A percentile compares a stretch with the other conserved stretches of the same genome.
Evolutionary conservation across 2,329 filamentous ascomycete genomes (phyloP).

Genomic region (Ramularia collo-cygni): DNA sequence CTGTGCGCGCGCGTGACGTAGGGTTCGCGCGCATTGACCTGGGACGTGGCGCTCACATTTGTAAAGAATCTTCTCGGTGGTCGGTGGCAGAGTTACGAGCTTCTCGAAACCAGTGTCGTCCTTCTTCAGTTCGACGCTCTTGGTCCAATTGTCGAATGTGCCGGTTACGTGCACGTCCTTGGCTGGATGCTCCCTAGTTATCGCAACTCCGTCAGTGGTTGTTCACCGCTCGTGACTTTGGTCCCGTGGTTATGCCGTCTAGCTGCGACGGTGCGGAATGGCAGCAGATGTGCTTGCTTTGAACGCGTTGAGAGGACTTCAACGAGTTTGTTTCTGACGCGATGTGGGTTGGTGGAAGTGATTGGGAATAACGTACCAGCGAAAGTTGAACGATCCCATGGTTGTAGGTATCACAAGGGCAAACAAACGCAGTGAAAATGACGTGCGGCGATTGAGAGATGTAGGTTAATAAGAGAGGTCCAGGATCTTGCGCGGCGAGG

Average conservation of each 20-base stretch:
- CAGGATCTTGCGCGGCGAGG: not conserved
- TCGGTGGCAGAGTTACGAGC: constrained; percentile 63
- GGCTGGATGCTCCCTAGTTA: constrained; percentile 69
- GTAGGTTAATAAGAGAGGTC: not conserved
- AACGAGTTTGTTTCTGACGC: no score
- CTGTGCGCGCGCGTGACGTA: constrained; percentile 5
- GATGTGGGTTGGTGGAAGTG: constrained; percentile 1
- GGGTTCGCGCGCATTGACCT: not conserved
- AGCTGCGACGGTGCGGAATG: no score
- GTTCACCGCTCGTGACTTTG: constrained; percentile 9
- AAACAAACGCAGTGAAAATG: constrained; percentile 4
- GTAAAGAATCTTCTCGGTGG: constrained; percentile 70
- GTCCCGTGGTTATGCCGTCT: no score
- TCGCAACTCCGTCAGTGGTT: constrained; percentile 13
- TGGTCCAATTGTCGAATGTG: constrained; percentile 90
- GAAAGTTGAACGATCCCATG: constrained; percentile 65
- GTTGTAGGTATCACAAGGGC: constrained; percentile 16
- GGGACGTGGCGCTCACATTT: constrained; percentile 46
- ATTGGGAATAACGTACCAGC: constrained; percentile 51
- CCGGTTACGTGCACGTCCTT: constrained; percentile 90
- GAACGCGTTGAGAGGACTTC: no score
- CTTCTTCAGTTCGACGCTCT: constrained; percentile 76
- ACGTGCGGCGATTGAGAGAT: constrained; percentile 3
- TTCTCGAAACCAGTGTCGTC: constrained; percentile 69
- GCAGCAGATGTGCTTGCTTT: no score